Evolutionary conservation across 2,329 filamentous ascomycete genomes (phyloP), one percentile per base, ranked within the genome.

Genomic region (Biscogniauxia sp.): DNA sequence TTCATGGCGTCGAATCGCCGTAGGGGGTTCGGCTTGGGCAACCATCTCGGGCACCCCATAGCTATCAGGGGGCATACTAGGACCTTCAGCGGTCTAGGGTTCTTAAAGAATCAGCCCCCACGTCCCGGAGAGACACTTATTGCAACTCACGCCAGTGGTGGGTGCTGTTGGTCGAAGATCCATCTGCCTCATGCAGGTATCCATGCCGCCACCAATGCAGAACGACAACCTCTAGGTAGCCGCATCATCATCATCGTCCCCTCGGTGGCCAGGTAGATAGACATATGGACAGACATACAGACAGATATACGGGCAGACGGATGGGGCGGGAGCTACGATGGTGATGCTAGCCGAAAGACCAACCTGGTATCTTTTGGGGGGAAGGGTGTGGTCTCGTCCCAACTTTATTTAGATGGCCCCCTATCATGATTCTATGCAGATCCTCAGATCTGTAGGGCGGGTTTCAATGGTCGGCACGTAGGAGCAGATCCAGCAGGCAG

Each of bases 71-170:
- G 53, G 51, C 61, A 55, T 59, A 57, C 51, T 64, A 51, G 23
- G 51, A 64, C 51, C 53, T 52, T 61, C 37, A 45, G 15, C 37
- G 17, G 17, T 45, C 37, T 45, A n/a, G 37, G 37, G 37, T 45
- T n/a, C 37, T 45, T 17, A 23, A 62, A 54, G 53, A 58, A 63
- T 54, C 56, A 26, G 57, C 64, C 57, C 60, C 60, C 64, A 66
- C 61, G 62, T 64, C 59, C 37, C 64, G 62, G 62, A 64, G 58
- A 65, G 65, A 62, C 60, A 65, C 53, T 37, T 60, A 60, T 56
- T 64, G 62, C 62, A 64, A 53, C 57, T 57, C 55, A 58, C 50
- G 49, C 50, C 53, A 61, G 55, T 26, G 57, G 25, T 25, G 49
- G 37, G 32, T 41, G 37, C 57, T 37, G 58, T 50, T 68, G 55